Percentiles rank a stretch among this genome's conserved stretches.
These are phyloP conservation scores for Fusarium sterilihyphosum DNA, from an alignment of 2,329 filamentous ascomycete genomes.

Conservation along the genomic window DNA sequence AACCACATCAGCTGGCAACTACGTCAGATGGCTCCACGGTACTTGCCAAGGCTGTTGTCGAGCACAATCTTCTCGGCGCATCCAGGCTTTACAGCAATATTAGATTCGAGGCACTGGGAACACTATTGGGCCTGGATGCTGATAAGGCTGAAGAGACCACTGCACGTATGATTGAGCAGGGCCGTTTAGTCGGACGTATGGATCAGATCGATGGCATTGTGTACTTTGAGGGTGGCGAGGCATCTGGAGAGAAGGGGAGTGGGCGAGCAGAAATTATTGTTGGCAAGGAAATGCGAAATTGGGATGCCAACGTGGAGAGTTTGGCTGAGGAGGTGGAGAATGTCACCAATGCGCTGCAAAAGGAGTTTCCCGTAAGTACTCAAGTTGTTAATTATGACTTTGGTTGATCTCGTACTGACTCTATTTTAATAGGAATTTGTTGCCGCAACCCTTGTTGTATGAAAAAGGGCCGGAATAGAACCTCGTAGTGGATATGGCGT, in stretches of 20 bases:
- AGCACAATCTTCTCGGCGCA: constrained; percentile 92
- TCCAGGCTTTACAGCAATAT: constrained; percentile 85
- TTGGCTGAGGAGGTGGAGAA: constrained; percentile 91
- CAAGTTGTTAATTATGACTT: background rate
- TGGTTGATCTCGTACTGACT: constrained; percentile 11
- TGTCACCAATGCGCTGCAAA: constrained; percentile 82
- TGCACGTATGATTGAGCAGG: constrained; percentile 95
- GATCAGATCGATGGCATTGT: constrained; percentile 93
- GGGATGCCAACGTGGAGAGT: constrained; percentile 89
- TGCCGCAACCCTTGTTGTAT: constrained; percentile 59
- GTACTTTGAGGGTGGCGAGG: constrained; percentile 82
- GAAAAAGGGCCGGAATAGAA: constrained; percentile 23
- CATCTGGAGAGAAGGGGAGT: constrained; percentile 74
- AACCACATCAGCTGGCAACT: constrained; percentile 88
- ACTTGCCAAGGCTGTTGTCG: constrained; percentile 89
- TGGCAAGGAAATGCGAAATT: constrained; percentile 79
- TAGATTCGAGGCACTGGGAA: constrained; percentile 76
- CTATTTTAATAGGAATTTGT: constrained; percentile 61
- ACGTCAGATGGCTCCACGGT: constrained; percentile 94
- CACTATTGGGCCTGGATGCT: constrained; percentile 79
- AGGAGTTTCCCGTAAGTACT: constrained; percentile 74
- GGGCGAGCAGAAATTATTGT: constrained; percentile 71
- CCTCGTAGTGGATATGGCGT: constrained; percentile 37
- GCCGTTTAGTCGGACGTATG: constrained; percentile 85
- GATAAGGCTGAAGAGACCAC: constrained; percentile 91